Percentiles rank a stretch among this genome's conserved stretches.
Conservation (phyloP, 1,284 basidiomycete genomes). For the Cryptococcus floricola region DNA sequence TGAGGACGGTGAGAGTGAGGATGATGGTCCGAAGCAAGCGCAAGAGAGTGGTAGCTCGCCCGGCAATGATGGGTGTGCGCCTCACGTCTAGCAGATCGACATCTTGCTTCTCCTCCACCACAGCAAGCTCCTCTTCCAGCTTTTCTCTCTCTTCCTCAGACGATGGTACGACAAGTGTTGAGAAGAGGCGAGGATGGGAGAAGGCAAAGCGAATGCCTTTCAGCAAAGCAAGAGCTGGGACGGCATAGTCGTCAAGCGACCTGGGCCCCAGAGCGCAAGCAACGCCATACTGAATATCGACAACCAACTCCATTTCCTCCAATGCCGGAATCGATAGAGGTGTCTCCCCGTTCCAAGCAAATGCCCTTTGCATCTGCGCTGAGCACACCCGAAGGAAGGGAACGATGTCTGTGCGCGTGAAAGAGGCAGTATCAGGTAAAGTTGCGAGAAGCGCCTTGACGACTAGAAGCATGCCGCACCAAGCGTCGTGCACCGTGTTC, state of each 20-base stretch:
- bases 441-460: conserved; percentile 65
- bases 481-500: conserved; percentile 59
- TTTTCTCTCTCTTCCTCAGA: conserved; percentile 64
- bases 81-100: conserved; percentile 56
- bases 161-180: conserved; percentile 73
- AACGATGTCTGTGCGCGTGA: conserved; percentile 78
- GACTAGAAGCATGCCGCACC: conserved; percentile 79
- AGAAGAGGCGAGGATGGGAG: conserved; percentile 82
- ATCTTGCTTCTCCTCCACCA: conserved; percentile 44
- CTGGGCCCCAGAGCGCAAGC: conserved; percentile 51
- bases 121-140: conserved; percentile 59
- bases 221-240: conserved; percentile 66
- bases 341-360: conserved; percentile 75
- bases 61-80: conserved; percentile 65
- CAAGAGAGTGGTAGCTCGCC: conserved; percentile 66
- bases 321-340: conserved; percentile 66
- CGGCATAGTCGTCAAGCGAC: conserved; percentile 61
- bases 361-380: conserved; percentile 68
- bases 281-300: conserved; percentile 69
- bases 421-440: conserved; percentile 57
- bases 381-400: conserved; percentile 81
- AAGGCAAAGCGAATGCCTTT: conserved; percentile 85
- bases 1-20: conserved; percentile 65
- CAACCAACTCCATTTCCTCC: conserved; percentile 74
- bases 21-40: conserved; percentile 65